Conservation (phyloP, 176 grass and related monocot genomes). For the Raddia guianensis region DNA sequence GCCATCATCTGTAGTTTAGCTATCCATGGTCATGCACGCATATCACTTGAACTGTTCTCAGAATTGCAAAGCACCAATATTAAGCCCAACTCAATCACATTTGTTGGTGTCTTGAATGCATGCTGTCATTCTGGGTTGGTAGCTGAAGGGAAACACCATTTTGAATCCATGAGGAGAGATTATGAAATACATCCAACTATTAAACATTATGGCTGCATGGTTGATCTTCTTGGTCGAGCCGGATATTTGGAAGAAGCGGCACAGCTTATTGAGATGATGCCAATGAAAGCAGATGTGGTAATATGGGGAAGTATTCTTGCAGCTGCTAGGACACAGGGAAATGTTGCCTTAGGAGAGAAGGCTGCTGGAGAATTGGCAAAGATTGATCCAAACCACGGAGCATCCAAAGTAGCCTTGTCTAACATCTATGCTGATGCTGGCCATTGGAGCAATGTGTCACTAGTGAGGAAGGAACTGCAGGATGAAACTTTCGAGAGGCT, state of each 20-base stretch:
- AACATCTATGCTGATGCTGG: slow-evolving; percentile 66
- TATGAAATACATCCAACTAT: slow-evolving; percentile 65
- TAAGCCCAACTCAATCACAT: slow-evolving; percentile 71
- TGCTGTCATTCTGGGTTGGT: slow-evolving; percentile 74
- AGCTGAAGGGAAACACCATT: slow-evolving; percentile 50
- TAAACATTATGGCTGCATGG: slow-evolving; percentile 93
- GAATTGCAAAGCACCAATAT: slow-evolving; percentile 52
- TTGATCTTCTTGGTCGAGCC: slow-evolving; percentile 78
- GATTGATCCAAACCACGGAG: slow-evolving; percentile 61
- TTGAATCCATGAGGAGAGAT: slow-evolving; percentile 57
- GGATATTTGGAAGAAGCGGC: slow-evolving; percentile 79
- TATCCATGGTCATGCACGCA: slow-evolving; percentile 67
- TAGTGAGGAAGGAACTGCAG: slow-evolving; percentile 57
- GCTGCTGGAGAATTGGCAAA: slow-evolving; percentile 61
- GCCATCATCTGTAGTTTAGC: slow-evolving; percentile 78
- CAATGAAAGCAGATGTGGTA: slow-evolving; percentile 72
- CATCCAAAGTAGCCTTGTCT: slow-evolving; percentile 59
- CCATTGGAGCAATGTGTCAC: slow-evolving; percentile 52
- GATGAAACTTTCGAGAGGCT: slow-evolving; percentile 36
- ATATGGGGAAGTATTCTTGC: slow-evolving; percentile 79
- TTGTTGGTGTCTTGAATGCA: slow-evolving; percentile 64
- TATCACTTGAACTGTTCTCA: slow-evolving; percentile 58
- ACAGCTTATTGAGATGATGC: slow-evolving; percentile 57
- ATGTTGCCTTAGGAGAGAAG: slow-evolving; percentile 64
- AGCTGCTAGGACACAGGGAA: slow-evolving; percentile 63